phyloP scores from a whole-genome alignment of 805 yeast genomes.

The Teunomyces atbi region DNA sequence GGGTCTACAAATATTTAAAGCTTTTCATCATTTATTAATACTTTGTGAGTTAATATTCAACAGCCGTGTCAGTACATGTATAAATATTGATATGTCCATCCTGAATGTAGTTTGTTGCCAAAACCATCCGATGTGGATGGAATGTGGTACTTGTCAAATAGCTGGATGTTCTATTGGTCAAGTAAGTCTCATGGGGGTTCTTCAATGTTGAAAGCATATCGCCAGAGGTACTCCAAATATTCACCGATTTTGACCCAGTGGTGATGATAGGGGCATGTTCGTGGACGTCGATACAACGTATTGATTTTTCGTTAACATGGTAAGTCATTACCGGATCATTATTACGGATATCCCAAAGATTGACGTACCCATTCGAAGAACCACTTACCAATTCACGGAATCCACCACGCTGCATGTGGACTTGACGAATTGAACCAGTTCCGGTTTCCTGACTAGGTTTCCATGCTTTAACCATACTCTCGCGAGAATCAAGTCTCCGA shows the following conservation, averaged over 20 bases:
- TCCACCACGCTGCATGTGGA: constrained; percentile 97
- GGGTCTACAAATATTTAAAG: too few species aligned
- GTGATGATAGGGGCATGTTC: constrained; percentile 96
- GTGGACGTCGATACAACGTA: constrained; percentile 76
- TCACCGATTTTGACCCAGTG: constrained; percentile 77
- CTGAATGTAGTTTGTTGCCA: constrained; percentile 82
- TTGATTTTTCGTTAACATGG: constrained; percentile 46
- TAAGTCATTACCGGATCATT: constrained; percentile 69
- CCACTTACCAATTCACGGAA: constrained; percentile 86
- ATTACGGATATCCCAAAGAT: constrained; percentile 85
- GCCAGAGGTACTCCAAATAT: constrained; percentile 85
- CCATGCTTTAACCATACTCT: constrained; percentile 85
- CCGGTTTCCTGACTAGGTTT: constrained; percentile 30
- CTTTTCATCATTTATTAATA: too few species aligned
- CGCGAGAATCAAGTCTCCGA: constrained; percentile 78
- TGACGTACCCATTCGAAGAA: constrained; percentile 74
- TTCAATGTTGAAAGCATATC: constrained; percentile 62
- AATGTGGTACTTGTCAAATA: constrained; percentile 68
- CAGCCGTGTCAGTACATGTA: constrained; percentile 35
- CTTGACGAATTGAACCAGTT: constrained; percentile 63
- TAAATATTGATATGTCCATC: constrained; percentile 69
- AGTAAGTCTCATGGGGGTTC: constrained; percentile 44
- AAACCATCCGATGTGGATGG: constrained; percentile 93
- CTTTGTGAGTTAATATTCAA: constrained; percentile 25
- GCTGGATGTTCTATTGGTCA: constrained; percentile 45